Conservation (phyloP, 2,329 filamentous ascomycete species). For the Trichoderma sp. region DNA sequence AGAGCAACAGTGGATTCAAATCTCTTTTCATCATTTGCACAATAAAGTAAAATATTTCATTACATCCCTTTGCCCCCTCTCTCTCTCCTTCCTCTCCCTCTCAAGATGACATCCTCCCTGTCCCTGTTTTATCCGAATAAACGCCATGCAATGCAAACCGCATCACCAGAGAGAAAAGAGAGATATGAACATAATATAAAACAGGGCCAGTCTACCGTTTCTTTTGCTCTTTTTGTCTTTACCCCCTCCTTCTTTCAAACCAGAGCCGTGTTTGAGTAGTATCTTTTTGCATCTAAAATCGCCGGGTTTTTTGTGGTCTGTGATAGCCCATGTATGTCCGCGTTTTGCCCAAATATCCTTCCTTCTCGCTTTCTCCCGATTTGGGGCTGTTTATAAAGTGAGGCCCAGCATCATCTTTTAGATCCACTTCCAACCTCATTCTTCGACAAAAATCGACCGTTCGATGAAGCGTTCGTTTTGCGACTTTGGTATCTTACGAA, state of each 20-base stretch:
- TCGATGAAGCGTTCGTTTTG: slow-evolving; percentile 22
- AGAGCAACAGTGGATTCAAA: background rate
- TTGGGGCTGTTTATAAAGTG: background rate
- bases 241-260: background rate
- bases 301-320: slow-evolving; percentile 6
- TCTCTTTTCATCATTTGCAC: slow-evolving; percentile 25
- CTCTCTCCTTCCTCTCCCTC: slow-evolving; percentile 9
- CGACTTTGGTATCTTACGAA: slow-evolving; percentile 17
- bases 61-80: slow-evolving; percentile 31
- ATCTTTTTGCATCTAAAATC: background rate
- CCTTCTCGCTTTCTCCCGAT: background rate
- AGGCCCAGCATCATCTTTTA: background rate
- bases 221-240: slow-evolving; percentile 19
- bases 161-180: slow-evolving; percentile 39
- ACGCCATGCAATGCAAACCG: slow-evolving; percentile 48
- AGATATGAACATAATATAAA: slow-evolving; percentile 24
- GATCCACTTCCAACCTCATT: background rate
- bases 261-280: slow-evolving; percentile 6
- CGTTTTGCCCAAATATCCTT: background rate
- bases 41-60: slow-evolving; percentile 35
- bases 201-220: slow-evolving; percentile 27
- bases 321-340: background rate
- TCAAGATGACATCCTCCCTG: slow-evolving; percentile 36
- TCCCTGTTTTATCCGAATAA: slow-evolving; percentile 40
- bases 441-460: slow-evolving; percentile 1